Percentiles rank a stretch among this genome's conserved stretches.
These are phyloP conservation scores for Saccharomycopsis sp. DNA, from an alignment of 805 yeast species.

Conservation along the genomic window DNA sequence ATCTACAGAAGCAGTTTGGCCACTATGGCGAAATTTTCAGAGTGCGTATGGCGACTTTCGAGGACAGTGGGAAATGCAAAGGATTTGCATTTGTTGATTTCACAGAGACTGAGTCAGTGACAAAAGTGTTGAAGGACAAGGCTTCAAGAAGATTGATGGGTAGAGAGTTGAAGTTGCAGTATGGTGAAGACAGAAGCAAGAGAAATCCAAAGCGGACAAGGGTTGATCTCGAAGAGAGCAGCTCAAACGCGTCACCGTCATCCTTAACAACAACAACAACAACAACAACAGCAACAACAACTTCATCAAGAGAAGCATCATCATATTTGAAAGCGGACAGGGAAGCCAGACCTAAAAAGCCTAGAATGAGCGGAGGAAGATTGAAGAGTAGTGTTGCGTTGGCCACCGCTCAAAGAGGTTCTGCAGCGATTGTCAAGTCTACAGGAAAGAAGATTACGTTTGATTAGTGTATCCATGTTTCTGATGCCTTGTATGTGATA, in stretches of 20 bases:
- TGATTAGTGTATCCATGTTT: slow-evolving; percentile 38
- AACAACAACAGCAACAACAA: too few species aligned
- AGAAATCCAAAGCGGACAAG: slow-evolving; percentile 39
- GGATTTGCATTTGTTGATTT: slow-evolving; percentile 94
- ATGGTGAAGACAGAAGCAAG: slow-evolving; percentile 89
- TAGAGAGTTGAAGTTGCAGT: slow-evolving; percentile 77
- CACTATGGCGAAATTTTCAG: slow-evolving; percentile 82
- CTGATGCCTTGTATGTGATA: too few species aligned
- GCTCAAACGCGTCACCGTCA: too few species aligned
- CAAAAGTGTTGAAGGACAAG: slow-evolving; percentile 70
- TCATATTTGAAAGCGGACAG: not conserved
- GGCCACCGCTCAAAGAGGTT: slow-evolving; percentile 81
- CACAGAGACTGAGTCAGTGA: slow-evolving; percentile 69
- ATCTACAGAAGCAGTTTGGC: slow-evolving; percentile 72
- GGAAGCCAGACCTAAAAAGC: slow-evolving; percentile 4
- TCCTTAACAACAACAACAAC: too few species aligned
- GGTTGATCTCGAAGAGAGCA: too few species aligned
- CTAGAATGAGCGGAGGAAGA: slow-evolving; percentile 36
- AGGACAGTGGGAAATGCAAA: slow-evolving; percentile 92
- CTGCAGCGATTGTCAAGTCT: slow-evolving; percentile 81
- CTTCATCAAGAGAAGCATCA: slow-evolving; percentile 23
- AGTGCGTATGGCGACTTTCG: slow-evolving; percentile 96
- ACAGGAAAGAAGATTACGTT: slow-evolving; percentile 81
- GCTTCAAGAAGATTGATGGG: slow-evolving; percentile 56
- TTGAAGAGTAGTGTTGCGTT: slow-evolving; percentile 75